A percentile compares a stretch with the other conserved stretches of the same genome.
Conservation (phyloP, 2,329 filamentous ascomycete species). For the Colletotrichum sp. region DNA sequence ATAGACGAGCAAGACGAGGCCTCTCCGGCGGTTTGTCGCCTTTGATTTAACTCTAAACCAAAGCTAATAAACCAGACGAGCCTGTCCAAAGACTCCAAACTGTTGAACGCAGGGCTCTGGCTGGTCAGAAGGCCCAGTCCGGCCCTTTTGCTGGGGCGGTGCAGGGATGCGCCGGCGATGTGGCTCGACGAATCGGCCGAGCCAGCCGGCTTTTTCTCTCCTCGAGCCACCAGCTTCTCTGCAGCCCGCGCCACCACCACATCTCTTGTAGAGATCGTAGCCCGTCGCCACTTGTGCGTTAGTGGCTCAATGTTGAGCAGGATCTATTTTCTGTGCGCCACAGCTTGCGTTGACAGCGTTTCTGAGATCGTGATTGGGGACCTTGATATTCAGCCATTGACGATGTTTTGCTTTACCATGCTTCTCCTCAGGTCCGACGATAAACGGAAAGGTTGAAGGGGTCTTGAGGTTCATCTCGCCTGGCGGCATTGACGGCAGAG, state of each 20-base stretch:
- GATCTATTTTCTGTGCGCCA: neutral
- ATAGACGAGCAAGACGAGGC: neutral
- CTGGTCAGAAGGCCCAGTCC: neutral
- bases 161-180: neutral
- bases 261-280: neutral
- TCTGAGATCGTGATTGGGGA: neutral
- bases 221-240: neutral
- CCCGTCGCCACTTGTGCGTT: neutral
- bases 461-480: neutral
- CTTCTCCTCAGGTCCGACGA: neutral
- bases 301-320: neutral
- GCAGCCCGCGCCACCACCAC: neutral
- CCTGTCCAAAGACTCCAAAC: neutral
- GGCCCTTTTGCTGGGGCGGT: conserved; percentile 9
- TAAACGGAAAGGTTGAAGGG: neutral
- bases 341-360: neutral
- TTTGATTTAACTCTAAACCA: conserved; percentile 7
- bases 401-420: neutral
- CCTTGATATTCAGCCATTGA: neutral
- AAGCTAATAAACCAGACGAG: neutral
- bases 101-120: neutral
- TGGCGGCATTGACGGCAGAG: neutral
- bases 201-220: neutral
- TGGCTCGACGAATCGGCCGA: conserved; percentile 14
- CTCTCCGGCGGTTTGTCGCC: neutral